phyloP scores from a whole-genome alignment of 2,329 filamentous ascomycete genomes.

The Bisporella sp. region DNA sequence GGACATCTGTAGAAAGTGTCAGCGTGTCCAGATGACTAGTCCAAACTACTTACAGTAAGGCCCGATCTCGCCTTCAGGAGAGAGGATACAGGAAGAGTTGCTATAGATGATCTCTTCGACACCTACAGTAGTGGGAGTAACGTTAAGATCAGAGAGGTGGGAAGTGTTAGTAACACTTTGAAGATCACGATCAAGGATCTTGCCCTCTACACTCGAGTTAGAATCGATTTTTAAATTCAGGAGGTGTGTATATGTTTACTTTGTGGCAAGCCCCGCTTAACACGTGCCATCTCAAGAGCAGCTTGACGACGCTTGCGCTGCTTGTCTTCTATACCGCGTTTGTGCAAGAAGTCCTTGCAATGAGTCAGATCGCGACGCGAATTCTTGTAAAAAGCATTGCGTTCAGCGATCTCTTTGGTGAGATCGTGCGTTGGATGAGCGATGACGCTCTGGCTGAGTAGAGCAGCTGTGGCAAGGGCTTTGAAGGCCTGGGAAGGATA shows the following conservation, averaged over 20 bases:
- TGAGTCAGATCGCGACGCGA: not conserved
- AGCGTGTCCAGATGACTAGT: too few relatives aligned
- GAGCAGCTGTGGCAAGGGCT: not conserved
- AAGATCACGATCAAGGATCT: not conserved
- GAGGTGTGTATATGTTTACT: not conserved
- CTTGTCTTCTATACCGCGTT: slow-evolving; percentile 5
- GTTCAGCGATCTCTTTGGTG: not conserved
- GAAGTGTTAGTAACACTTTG: not conserved
- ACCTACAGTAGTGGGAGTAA: not conserved
- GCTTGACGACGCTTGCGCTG: too few relatives aligned
- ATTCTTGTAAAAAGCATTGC: not conserved
- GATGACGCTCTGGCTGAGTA: not conserved
- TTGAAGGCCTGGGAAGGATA: not conserved
- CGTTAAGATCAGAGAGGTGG: not conserved
- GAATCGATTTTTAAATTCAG: not conserved
- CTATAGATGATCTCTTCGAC: slow-evolving; percentile 4
- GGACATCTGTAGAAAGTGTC: too few relatives aligned
- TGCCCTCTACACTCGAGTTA: not conserved
- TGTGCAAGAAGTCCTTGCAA: not conserved
- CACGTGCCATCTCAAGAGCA: not conserved
- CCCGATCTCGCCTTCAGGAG: slow-evolving; percentile 44
- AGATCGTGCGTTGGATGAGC: not conserved
- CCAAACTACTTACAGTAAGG: slow-evolving; percentile 39
- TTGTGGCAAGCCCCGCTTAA: not conserved
- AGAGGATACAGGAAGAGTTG: slow-evolving; percentile 36